Percentiles rank a stretch among this genome's conserved stretches.
phyloP scores from a whole-genome alignment of 2,329 filamentous ascomycete species.

The Aureobasidium sp. region DNA sequence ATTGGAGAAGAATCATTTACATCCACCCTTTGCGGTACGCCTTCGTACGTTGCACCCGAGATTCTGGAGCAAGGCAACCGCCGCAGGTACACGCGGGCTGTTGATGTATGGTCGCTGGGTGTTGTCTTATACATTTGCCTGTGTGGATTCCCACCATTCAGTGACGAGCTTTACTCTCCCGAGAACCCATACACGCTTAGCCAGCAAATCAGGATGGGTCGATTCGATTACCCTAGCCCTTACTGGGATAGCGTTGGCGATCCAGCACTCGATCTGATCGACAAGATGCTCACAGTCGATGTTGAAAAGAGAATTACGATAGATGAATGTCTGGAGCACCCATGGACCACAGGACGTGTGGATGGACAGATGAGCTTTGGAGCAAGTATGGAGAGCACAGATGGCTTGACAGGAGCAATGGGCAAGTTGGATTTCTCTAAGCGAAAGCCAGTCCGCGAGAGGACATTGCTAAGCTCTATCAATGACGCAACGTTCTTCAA shows the following conservation, averaged over 20 bases:
- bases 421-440: conserved; percentile 74
- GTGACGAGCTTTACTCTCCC: conserved; percentile 73
- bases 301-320: conserved; percentile 77
- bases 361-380: conserved; percentile 19
- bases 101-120: conserved; percentile 95
- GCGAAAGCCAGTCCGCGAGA: conserved; percentile 70
- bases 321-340: conserved; percentile 83
- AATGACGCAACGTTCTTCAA: conserved; percentile 63
- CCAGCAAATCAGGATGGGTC: conserved; percentile 81
- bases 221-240: conserved; percentile 90
- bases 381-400: conserved; percentile 67
- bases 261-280: conserved; percentile 83
- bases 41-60: conserved; percentile 82
- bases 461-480: conserved; percentile 75
- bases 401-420: conserved; percentile 83
- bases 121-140: conserved; percentile 96
- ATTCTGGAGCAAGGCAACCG: conserved; percentile 77
- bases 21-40: conserved; percentile 91
- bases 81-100: conserved; percentile 86
- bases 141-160: conserved; percentile 95
- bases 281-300: conserved; percentile 87
- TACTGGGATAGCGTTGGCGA: conserved; percentile 92
- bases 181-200: conserved; percentile 82
- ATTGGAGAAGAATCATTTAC: conserved; percentile 98
- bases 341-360: conserved; percentile 61